These are phyloP conservation scores for Cyclotella baltica DNA, from an alignment of 108 stramenopile species.

Conservation along the genomic window DNA sequence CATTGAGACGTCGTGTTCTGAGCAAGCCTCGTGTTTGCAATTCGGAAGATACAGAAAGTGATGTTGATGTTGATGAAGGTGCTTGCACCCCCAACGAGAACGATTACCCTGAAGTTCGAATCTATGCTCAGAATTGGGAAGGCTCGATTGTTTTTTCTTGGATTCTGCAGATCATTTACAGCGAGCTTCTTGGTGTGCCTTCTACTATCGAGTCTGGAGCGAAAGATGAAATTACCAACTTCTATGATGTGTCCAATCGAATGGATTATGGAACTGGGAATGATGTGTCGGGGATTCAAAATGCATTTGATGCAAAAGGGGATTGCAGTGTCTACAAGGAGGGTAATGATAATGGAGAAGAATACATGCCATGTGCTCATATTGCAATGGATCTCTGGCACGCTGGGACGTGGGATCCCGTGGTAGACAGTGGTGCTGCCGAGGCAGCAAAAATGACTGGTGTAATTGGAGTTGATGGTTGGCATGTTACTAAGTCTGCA, in stretches of 20 bases:
- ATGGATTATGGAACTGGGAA: conserved; percentile 8
- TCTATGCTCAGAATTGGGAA: conserved; percentile 51
- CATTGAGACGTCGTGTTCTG: not conserved
- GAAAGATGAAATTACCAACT: conserved; percentile 3
- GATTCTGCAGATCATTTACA: conserved; percentile 51
- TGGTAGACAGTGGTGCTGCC: conserved; percentile 8
- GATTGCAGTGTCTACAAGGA: conserved; percentile 5
- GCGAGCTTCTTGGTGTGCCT: conserved; percentile 50
- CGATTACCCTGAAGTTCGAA: conserved; percentile 52
- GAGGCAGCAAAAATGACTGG: not conserved
- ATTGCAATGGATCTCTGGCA: conserved; percentile 47
- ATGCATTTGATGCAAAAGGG: conserved; percentile 11
- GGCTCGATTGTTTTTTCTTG: conserved; percentile 31
- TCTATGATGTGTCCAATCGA: not conserved
- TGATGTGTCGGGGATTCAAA: not conserved
- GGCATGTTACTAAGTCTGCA: conserved; percentile 38
- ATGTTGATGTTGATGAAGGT: not conserved
- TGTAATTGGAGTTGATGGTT: not conserved
- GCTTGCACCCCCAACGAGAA: not conserved
- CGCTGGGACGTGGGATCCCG: not conserved
- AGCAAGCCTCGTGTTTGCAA: conserved; percentile 9
- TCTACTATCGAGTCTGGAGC: conserved; percentile 31
- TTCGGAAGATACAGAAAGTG: conserved; percentile 14
- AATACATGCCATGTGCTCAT: conserved; percentile 29
- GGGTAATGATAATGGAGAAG: not conserved